Percentiles rank a stretch among this genome's conserved stretches.
Evolutionary conservation across 202 grass and related monocot genomes (phyloP).

Genomic region (Zoysia matrella): DNA sequence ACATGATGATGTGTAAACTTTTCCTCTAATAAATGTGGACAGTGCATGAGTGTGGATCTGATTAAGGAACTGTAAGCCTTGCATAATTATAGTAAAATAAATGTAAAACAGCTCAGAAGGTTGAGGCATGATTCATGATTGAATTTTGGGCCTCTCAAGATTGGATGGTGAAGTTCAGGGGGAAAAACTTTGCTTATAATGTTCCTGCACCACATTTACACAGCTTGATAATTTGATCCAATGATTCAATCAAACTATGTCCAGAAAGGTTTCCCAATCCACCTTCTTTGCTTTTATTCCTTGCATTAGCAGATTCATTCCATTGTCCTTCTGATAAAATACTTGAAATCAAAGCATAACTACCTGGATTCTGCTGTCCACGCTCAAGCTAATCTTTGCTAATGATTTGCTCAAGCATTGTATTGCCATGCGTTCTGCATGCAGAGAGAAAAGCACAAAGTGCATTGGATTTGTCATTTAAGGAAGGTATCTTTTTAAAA

Average conservation of each 20-base stretch:
- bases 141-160: too few relatives aligned
- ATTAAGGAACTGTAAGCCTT: too few relatives aligned
- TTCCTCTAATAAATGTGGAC: too few relatives aligned
- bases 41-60: too few relatives aligned
- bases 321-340: slow-evolving; percentile 61
- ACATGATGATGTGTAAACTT: too few relatives aligned
- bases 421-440: slow-evolving; percentile 65
- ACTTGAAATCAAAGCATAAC: slow-evolving; percentile 72
- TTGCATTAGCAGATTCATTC: slow-evolving; percentile 59
- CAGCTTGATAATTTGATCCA: slow-evolving; percentile 30
- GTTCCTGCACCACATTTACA: too few relatives aligned
- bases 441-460: slow-evolving; percentile 65
- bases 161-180: too few relatives aligned
- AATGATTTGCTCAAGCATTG: slow-evolving; percentile 55
- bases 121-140: too few relatives aligned
- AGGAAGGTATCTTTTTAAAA: slow-evolving; percentile 48
- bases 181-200: too few relatives aligned
- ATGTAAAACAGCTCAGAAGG: too few relatives aligned
- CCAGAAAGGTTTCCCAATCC: slow-evolving; percentile 60
- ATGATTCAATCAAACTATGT: slow-evolving; percentile 62
- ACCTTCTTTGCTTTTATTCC: slow-evolving; percentile 46
- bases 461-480: slow-evolving; percentile 50
- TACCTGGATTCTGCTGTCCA: slow-evolving; percentile 49
- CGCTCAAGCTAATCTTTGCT: slow-evolving; percentile 53
- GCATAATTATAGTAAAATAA: too few relatives aligned